These are phyloP conservation scores for Endocalyx cinctus DNA, from an alignment of 2,329 filamentous ascomycete species.

Conservation along the genomic window DNA sequence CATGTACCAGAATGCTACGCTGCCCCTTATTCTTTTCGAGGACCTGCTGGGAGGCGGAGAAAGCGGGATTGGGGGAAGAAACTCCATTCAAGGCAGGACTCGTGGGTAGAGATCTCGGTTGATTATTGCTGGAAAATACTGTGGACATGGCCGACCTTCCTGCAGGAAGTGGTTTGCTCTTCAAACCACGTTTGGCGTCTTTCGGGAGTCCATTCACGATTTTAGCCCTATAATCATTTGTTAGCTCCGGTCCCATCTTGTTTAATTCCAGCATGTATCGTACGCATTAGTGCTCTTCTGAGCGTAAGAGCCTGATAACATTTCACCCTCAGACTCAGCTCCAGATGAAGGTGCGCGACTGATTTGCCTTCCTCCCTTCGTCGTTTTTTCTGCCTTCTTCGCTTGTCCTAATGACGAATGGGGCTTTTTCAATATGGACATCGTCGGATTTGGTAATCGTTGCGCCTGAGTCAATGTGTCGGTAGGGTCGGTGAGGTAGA, in stretches of 20 bases:
- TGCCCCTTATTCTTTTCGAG: constrained; percentile 51
- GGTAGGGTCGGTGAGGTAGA: constrained; percentile 52
- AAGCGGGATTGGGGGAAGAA: constrained; percentile 48
- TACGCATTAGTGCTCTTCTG: constrained; percentile 41
- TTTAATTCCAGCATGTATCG: constrained; percentile 13
- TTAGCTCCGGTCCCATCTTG: constrained; percentile 26
- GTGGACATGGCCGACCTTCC: constrained; percentile 38
- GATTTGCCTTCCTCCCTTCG: constrained; percentile 26
- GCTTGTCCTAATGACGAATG: too few relatives aligned
- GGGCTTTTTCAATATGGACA: constrained; percentile 44
- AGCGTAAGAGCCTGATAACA: constrained; percentile 6
- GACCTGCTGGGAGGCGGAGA: constrained; percentile 47
- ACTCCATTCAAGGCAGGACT: constrained; percentile 54
- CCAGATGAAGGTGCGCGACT: constrained; percentile 34
- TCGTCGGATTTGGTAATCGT: constrained; percentile 45
- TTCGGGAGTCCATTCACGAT: constrained; percentile 28
- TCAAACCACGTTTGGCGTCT: constrained; percentile 18
- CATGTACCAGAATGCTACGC: constrained; percentile 53
- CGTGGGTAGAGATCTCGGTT: constrained; percentile 42
- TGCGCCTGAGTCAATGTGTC: constrained; percentile 42
- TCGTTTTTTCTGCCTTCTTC: constrained; percentile 18
- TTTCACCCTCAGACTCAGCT: constrained; percentile 32
- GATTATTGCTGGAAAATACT: constrained; percentile 34
- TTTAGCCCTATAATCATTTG: constrained; percentile 31
- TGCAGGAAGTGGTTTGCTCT: constrained; percentile 23